A percentile compares a stretch with the other conserved stretches of the same genome.
These are phyloP conservation scores for Ganoderma resinaceum DNA, from an alignment of 1,284 basidiomycete species.

Conservation along the genomic window DNA sequence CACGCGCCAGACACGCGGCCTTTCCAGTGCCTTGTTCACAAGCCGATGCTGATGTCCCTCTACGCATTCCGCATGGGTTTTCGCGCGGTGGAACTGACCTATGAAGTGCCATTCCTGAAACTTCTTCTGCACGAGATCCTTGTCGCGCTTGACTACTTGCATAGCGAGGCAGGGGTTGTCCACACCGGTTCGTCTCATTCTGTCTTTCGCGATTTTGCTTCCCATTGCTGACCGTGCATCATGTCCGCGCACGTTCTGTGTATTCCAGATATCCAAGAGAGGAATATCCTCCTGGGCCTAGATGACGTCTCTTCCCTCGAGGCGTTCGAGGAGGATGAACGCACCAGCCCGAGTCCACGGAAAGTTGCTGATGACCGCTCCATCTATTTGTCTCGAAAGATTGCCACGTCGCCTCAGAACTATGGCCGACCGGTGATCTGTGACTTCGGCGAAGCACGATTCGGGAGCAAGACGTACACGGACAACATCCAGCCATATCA, in stretches of 20 bases:
- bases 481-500: no score
- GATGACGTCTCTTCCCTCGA: background rate
- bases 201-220: background rate
- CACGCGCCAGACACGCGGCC: no score
- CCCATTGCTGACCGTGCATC: background rate
- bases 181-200: background rate
- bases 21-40: no score
- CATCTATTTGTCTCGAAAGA: no score
- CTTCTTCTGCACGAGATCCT: background rate
- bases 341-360: no score
- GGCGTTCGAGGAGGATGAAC: background rate
- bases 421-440: no score
- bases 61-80: background rate
- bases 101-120: background rate
- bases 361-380: no score
- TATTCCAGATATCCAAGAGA: no score
- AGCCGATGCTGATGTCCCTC: constrained; percentile 1
- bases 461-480: no score
- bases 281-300: constrained; percentile 4
- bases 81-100: background rate
- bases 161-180: background rate
- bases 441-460: no score
- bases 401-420: no score
- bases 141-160: constrained; percentile 4
- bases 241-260: background rate